Base-by-base conservation (phyloP, 805 yeast species). In the Metschnikowia sp. region DNA sequence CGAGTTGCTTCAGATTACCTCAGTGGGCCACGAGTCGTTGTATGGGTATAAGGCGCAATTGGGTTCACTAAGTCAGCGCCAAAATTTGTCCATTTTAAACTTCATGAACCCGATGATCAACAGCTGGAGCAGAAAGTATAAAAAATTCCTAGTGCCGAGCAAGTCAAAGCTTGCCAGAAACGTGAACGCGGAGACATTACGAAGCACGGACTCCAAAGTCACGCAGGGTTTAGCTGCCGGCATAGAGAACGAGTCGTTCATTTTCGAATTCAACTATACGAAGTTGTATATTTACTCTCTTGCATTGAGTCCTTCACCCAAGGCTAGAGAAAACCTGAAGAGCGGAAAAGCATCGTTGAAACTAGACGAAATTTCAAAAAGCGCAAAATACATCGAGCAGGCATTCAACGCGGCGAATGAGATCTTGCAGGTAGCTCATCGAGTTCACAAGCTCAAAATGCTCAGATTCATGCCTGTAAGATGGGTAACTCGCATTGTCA, bases 321-420 rank as follows among this genome's bases (percentile, higher is more conserved):
- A 60, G 29, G 49, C 58, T 2, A 36, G 40, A 18, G 40, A 40
- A n/a, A 36, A 15, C 18, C 22, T 43, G 8, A 41, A 55, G 54
- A 48, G 34, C 32, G 58, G 57, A 22, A 49, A 44, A 19, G 52
- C 55, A 19, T 59, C 53, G 39, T 66, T 85, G 50, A 76, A 82
- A 51, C 63, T 87, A 34, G 88, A 84, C 57, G 94, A 88, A 60
- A 75, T 88, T 19, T 75, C 87, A 1, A 78, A 78, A 48, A 81
- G 88, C 44, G 86, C 95, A 1, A 78, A 83, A 56, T 90, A 84
- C 66, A 87, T 89, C 26, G 90, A 83, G 50, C 73, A 83, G 46
- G 97, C 97, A 0, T 88, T 84, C 55, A 80, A 75, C 49, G 85
- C 97, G 0, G 97, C 97, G 1, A 83, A 83, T 57, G 95, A 87